Percentiles rank a stretch among this genome's conserved stretches.
Evolutionary conservation across 2,329 filamentous ascomycete genomes (phyloP).

Genomic region (Periconia digitata): DNA sequence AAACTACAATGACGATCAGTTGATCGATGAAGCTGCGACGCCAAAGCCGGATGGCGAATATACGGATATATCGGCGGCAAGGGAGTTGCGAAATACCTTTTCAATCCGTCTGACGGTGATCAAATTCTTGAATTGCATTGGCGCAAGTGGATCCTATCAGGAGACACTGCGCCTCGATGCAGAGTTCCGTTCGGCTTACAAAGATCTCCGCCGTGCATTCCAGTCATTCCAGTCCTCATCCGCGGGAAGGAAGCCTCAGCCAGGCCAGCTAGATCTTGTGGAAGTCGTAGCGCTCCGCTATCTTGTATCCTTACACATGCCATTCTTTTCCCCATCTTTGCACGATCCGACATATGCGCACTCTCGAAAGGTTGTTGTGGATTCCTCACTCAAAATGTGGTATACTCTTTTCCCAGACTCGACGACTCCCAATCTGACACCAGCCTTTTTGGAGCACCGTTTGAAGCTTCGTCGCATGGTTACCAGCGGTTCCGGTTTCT

Average conservation of each 20-base stretch:
- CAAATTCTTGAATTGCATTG: slow-evolving; percentile 31
- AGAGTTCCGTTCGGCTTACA: slow-evolving; percentile 22
- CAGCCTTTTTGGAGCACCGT: background rate
- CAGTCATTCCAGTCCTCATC: slow-evolving; percentile 8
- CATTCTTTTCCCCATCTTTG: slow-evolving; percentile 24
- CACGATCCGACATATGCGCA: slow-evolving; percentile 27
- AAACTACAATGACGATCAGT: slow-evolving; percentile 47
- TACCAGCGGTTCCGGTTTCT: slow-evolving; percentile 26
- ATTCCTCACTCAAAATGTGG: slow-evolving; percentile 32
- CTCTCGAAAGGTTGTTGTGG: slow-evolving; percentile 27
- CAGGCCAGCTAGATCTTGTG: slow-evolving; percentile 20
- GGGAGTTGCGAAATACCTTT: slow-evolving; percentile 41
- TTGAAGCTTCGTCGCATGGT: slow-evolving; percentile 17
- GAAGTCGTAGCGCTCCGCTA: slow-evolving; percentile 33
- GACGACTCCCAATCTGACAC: background rate
- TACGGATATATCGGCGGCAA: slow-evolving; percentile 41
- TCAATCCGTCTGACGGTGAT: slow-evolving; percentile 40
- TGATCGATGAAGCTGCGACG: slow-evolving; percentile 27
- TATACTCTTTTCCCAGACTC: slow-evolving; percentile 12
- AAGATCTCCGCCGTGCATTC: slow-evolving; percentile 18
- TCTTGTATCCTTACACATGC: slow-evolving; percentile 25
- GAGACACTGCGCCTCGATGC: slow-evolving; percentile 29
- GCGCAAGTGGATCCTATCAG: slow-evolving; percentile 21
- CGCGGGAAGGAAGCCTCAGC: slow-evolving; percentile 5
- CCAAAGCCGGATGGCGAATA: slow-evolving; percentile 28